Percentiles rank a stretch among this genome's conserved stretches.
phyloP scores from a whole-genome alignment of 345 rosid genomes.

The Brassica rapa region DNA sequence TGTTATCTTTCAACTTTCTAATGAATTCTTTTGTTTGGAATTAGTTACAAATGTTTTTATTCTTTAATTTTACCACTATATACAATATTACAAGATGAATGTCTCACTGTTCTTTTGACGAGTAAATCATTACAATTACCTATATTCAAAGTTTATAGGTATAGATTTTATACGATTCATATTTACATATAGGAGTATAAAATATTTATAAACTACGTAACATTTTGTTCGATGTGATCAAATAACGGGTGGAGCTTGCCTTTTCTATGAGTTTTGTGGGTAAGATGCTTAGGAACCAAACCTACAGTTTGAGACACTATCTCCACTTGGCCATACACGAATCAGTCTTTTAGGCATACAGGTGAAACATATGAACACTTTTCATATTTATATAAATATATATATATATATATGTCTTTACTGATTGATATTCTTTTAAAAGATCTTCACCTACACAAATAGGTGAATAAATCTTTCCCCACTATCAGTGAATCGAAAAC shows the following conservation, averaged over 20 bases:
- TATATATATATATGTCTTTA: not conserved
- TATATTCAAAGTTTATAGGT: not conserved
- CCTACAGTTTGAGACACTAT: constrained; percentile 19
- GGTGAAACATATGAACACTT: not conserved
- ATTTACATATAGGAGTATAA: not conserved
- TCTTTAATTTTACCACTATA: not conserved
- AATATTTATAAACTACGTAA: not conserved
- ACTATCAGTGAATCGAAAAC: not conserved
- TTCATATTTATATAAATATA: not conserved
- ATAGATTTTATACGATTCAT: not conserved
- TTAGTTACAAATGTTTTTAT: not conserved
- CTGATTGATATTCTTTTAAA: constrained; percentile 16
- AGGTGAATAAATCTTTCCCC: not conserved
- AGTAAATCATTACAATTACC: not conserved
- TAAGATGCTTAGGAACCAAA: constrained; percentile 26
- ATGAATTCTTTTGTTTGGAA: not conserved
- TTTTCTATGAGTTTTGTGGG: constrained; percentile 23
- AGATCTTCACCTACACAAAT: constrained; percentile 9
- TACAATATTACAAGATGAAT: not conserved
- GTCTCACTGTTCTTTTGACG: not conserved
- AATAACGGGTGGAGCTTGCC: constrained; percentile 7
- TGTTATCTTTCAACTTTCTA: not conserved
- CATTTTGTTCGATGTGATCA: not conserved
- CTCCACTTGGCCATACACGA: constrained; percentile 31
- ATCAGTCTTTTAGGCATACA: not conserved